phyloP scores from a whole-genome alignment of 2,329 filamentous ascomycete species.

The Fusarium sororula region DNA sequence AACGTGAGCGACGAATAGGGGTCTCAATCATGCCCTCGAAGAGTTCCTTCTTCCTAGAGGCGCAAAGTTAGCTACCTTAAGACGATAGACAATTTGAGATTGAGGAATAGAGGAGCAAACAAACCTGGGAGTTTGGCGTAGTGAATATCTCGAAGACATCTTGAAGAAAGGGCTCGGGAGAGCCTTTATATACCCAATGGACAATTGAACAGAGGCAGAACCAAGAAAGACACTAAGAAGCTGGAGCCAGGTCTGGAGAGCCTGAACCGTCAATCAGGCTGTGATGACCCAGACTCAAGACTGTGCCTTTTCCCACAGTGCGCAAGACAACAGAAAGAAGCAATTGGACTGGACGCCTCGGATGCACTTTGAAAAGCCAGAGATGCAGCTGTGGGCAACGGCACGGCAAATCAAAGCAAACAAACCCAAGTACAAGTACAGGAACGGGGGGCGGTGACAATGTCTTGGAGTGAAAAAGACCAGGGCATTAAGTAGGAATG shows the following conservation, averaged over 20 bases:
- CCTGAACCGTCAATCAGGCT: slow-evolving; percentile 17
- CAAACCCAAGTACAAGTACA: background rate
- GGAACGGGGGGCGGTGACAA: slow-evolving; percentile 17
- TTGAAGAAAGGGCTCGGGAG: slow-evolving; percentile 25
- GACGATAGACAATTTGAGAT: background rate
- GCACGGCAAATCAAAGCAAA: background rate
- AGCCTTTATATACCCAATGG: slow-evolving; percentile 37
- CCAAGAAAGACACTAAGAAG: background rate
- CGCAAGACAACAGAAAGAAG: slow-evolving; percentile 16
- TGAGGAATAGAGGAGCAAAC: slow-evolving; percentile 9
- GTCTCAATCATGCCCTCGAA: slow-evolving; percentile 71
- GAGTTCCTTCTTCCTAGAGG: slow-evolving; percentile 66
- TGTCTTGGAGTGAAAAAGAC: slow-evolving; percentile 9
- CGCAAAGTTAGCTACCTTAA: slow-evolving; percentile 1
- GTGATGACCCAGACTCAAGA: background rate
- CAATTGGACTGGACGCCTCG: slow-evolving; percentile 19
- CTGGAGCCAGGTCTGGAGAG: background rate
- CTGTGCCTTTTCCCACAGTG: slow-evolving; percentile 19
- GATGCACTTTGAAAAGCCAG: slow-evolving; percentile 10
- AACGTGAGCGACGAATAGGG: slow-evolving; percentile 57
- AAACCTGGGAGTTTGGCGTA: slow-evolving; percentile 52
- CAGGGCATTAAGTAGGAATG: background rate
- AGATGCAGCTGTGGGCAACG: slow-evolving; percentile 6
- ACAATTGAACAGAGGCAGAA: background rate
- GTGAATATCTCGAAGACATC: slow-evolving; percentile 52